phyloP scores from a whole-genome alignment of 2,329 filamentous ascomycete genomes.

The Leptographium wingfieldii region DNA sequence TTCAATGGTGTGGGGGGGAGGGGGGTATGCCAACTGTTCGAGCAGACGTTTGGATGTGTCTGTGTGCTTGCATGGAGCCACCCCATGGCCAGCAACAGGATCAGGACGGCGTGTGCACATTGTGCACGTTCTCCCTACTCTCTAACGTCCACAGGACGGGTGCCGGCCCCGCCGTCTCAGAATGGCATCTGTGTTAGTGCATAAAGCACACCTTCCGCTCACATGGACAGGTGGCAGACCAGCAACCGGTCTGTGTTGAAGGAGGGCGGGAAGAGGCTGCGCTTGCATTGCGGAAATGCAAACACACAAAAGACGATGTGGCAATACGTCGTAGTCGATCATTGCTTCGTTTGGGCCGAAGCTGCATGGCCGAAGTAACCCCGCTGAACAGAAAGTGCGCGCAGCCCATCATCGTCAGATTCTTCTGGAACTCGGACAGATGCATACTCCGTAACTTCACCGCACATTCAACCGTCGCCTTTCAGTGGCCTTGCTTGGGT shows the following conservation, averaged over 20 bases:
- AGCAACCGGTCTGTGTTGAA: too few species aligned
- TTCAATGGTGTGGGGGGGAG: not conserved
- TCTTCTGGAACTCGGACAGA: not conserved
- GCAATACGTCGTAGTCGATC: not conserved
- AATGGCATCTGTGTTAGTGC: not conserved
- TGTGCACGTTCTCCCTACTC: not conserved
- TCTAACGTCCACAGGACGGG: not conserved
- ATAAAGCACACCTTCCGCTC: not conserved
- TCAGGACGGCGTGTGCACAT: not conserved
- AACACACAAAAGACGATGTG: not conserved
- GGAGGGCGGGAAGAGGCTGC: too few species aligned
- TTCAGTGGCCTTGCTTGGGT: not conserved
- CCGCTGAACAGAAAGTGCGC: not conserved
- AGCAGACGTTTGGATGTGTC: not conserved
- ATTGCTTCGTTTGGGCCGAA: not conserved
- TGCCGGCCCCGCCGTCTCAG: not conserved
- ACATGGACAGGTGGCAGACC: not conserved
- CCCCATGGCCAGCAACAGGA: not conserved
- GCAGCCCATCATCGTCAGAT: not conserved
- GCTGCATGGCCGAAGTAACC: not conserved
- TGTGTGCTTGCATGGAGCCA: not conserved
- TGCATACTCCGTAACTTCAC: not conserved
- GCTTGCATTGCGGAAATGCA: too few species aligned
- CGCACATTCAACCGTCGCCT: too few species aligned
- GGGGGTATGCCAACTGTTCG: not conserved